Base-by-base conservation (phyloP, 345 rosid genomes). In the Lumnitzera littorea region DNA sequence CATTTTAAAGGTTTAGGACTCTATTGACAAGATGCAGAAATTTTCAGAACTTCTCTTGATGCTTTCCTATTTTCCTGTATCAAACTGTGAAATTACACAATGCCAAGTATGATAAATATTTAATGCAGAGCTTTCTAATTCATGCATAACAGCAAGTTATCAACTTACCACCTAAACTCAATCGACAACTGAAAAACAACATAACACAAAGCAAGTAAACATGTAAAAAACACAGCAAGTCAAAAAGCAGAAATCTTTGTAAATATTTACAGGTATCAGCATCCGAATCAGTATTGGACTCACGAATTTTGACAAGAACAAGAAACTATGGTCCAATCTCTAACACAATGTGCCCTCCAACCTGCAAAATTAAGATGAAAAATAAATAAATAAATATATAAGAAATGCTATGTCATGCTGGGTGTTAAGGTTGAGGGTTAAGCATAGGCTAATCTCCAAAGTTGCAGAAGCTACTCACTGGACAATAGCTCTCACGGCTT, bases 251-350 rank as follows among this genome's bases (percentile, higher is more conserved):
- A 27, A 51, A 59, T 15, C 12, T 29, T 54, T 15, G 20, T 7
- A 36, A 36, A 36, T 41, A 12, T 65, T 50, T 72, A 89, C 96
- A 89, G 81, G 80, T 82, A 67, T 85, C 91, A 57, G 91, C 85
- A 24, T 87, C 96, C 53, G 87, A 51, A 16, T 84, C 84, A 41
- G 91, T 63, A 64, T 89, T 94, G 56, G 80, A 78, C 50, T 85
- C 96, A 68, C 87, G 98, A 58, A 87, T 57, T 24, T 94, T 94
- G 6, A 87, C 80, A 59, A 82, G 74, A 41, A 89, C 96, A 46
- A 89, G 85, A 31, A 92, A 88, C 59, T 95, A 96, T 8, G 90
- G 88, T 0, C 96, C 96, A 24, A 92, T 87, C 70, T 87, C 87
- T 62, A 96, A 92, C 10, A 87, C 90, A 9, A 76, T 56, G 61